Percentiles rank a stretch among this genome's conserved stretches.
Evolutionary conservation across 2,329 filamentous ascomycete species (phyloP).

Genomic region (Corinectria fuckeliana): DNA sequence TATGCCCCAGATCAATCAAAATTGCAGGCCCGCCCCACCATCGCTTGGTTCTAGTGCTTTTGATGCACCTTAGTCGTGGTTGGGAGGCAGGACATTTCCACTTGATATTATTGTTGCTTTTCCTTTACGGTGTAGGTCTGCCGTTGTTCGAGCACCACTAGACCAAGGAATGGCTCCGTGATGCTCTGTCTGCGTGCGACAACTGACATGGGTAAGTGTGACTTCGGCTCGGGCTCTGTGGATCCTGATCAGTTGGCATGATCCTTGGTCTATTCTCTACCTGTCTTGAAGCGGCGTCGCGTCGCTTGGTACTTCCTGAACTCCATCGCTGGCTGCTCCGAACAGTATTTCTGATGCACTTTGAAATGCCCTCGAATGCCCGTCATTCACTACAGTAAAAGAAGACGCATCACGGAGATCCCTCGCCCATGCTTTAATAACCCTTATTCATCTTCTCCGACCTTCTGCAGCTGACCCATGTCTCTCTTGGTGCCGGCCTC

Average conservation of each 20-base stretch:
- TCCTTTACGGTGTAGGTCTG: too few species aligned
- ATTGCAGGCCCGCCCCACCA: slow-evolving; percentile 74
- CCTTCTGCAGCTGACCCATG: slow-evolving; percentile 94
- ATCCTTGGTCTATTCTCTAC: slow-evolving; percentile 32
- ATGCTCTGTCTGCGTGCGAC: not conserved
- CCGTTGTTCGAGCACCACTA: slow-evolving; percentile 18
- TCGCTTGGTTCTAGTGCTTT: slow-evolving; percentile 49
- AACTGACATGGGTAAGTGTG: too few species aligned
- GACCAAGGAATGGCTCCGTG: too few species aligned
- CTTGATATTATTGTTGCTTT: not conserved
- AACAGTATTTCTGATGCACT: slow-evolving; percentile 21
- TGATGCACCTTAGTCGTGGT: slow-evolving; percentile 41
- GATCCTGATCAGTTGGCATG: not conserved
- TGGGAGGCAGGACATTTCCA: slow-evolving; percentile 53
- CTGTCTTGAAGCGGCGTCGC: slow-evolving; percentile 7
- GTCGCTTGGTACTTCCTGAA: slow-evolving; percentile 27
- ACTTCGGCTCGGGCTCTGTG: not conserved
- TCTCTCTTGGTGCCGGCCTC: slow-evolving; percentile 91
- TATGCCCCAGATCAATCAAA: slow-evolving; percentile 77
- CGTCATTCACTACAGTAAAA: slow-evolving; percentile 5
- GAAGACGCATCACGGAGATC: not conserved
- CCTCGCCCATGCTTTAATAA: slow-evolving; percentile 8
- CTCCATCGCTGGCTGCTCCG: slow-evolving; percentile 23
- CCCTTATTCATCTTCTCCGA: slow-evolving; percentile 74
- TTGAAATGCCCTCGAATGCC: slow-evolving; percentile 5